phyloP scores from a whole-genome alignment of 495 filamentous ascomycete species.

The Chaetomium fimeti region DNA sequence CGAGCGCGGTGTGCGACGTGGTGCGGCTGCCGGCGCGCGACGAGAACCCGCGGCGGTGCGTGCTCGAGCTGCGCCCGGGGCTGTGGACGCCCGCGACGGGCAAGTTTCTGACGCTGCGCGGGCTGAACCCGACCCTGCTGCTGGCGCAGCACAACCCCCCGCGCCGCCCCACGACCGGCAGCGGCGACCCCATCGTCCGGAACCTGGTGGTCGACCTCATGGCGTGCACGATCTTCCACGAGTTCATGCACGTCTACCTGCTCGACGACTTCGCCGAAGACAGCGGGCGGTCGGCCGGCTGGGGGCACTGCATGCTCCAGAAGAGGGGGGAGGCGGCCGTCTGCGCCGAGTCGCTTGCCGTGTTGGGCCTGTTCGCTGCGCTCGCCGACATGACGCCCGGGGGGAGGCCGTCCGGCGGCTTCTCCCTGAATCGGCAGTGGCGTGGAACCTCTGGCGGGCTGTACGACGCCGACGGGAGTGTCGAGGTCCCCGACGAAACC shows the following conservation, averaged over 20 bases:
- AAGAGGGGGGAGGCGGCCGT: conserved; percentile 5
- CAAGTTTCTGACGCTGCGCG: neutral
- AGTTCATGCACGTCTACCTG: conserved; percentile 19
- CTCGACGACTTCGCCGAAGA: conserved; percentile 2
- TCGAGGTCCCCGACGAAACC: neutral
- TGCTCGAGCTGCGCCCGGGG: neutral
- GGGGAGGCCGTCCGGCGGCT: neutral
- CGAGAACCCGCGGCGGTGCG: conserved; percentile 7
- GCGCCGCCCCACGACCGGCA: neutral
- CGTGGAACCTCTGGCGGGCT: neutral
- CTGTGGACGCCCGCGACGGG: neutral
- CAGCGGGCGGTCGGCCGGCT: neutral
- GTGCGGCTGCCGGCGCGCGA: too few species aligned
- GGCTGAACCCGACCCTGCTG: neutral
- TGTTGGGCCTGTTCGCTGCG: conserved; percentile 10
- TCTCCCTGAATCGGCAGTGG: conserved; percentile 7
- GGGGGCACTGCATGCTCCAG: conserved; percentile 16
- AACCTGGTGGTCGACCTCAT: neutral
- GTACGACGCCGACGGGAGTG: conserved; percentile 12
- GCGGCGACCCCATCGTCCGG: too few species aligned
- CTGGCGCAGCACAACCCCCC: neutral
- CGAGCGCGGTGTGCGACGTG: too few species aligned
- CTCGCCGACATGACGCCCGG: conserved; percentile 14
- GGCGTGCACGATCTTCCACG: conserved; percentile 8
- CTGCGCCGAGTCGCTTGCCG: conserved; percentile 12